Percentiles rank a stretch among this genome's conserved stretches.
Evolutionary conservation across 1,284 basidiomycete genomes (phyloP).

Genomic region (Cerioporus squamosus): DNA sequence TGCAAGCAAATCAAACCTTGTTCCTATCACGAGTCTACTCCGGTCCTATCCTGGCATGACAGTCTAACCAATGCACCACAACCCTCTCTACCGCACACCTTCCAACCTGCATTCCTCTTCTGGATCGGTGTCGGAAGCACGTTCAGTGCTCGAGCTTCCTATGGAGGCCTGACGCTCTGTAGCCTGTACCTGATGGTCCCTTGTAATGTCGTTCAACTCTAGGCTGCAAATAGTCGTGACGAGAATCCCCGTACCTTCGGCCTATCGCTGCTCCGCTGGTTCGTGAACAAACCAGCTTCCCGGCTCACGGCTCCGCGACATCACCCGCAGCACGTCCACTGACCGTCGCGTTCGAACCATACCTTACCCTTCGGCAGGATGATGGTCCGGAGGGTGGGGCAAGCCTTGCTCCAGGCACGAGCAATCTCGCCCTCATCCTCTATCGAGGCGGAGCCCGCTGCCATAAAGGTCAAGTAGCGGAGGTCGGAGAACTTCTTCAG

Average conservation of each 20-base stretch:
- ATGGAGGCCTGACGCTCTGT: no score
- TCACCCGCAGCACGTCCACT: conserved; percentile 31
- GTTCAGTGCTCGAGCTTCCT: background rate
- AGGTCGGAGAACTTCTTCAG: conserved; percentile 39
- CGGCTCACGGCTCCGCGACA: background rate
- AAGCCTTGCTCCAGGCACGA: conserved; percentile 42
- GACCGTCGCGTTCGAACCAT: conserved; percentile 40
- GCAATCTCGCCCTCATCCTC: conserved; percentile 41
- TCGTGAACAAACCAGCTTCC: background rate
- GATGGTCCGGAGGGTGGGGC: conserved; percentile 47
- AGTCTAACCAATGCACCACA: no score
- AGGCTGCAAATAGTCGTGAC: background rate
- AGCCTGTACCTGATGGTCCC: background rate
- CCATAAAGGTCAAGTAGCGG: conserved; percentile 47
- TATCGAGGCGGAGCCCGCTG: conserved; percentile 30
- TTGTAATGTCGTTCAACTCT: no score
- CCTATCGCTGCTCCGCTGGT: no score
- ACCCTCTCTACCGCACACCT: background rate
- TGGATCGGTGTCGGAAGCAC: background rate
- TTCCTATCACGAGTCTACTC: background rate
- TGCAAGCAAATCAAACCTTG: conserved; percentile 5
- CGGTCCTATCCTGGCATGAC: background rate
- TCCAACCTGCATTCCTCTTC: background rate
- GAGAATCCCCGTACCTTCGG: no score
- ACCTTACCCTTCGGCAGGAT: conserved; percentile 47